Evolutionary conservation across 306 rosid genomes (phyloP).

Genomic region (Medicago arabica): DNA sequence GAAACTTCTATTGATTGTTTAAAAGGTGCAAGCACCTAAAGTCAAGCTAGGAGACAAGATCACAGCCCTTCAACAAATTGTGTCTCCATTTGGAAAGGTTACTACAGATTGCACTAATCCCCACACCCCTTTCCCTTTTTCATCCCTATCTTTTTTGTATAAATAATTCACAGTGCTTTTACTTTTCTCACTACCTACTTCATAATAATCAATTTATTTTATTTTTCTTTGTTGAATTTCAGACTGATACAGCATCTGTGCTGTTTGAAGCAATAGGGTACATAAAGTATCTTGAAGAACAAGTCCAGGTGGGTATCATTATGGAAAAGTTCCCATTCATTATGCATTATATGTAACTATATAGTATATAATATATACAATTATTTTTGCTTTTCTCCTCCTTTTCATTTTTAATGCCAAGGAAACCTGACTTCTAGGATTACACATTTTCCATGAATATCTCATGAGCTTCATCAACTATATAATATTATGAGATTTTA

Average conservation of each 20-base stretch:
- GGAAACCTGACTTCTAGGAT: slow-evolving; percentile 19
- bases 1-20: slow-evolving; percentile 44
- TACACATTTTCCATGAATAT: slow-evolving; percentile 27
- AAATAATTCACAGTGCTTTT: slow-evolving; percentile 45
- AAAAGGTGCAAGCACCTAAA: slow-evolving; percentile 85
- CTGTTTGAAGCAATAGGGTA: slow-evolving; percentile 87
- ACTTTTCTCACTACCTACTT: slow-evolving; percentile 44
- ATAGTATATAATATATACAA: slow-evolving; percentile 27
- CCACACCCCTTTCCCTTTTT: background rate
- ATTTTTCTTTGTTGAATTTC: slow-evolving; percentile 42
- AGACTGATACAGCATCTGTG: slow-evolving; percentile 98
- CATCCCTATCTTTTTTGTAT: background rate
- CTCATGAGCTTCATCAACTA: slow-evolving; percentile 24
- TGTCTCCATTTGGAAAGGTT: slow-evolving; percentile 99
- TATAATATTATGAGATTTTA: background rate
- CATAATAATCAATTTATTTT: background rate
- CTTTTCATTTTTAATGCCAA: slow-evolving; percentile 21
- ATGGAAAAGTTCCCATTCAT: slow-evolving; percentile 28
- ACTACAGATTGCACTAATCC: slow-evolving; percentile 39
- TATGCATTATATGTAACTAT: slow-evolving; percentile 34
- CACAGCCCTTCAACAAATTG: slow-evolving; percentile 95
- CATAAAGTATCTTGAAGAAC: slow-evolving; percentile 89
- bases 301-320: slow-evolving; percentile 69
- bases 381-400: slow-evolving; percentile 29
- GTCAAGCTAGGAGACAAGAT: slow-evolving; percentile 87